Base-by-base conservation (phyloP, 1,284 basidiomycete genomes). In the Phellopilus nigrolimitatus region DNA sequence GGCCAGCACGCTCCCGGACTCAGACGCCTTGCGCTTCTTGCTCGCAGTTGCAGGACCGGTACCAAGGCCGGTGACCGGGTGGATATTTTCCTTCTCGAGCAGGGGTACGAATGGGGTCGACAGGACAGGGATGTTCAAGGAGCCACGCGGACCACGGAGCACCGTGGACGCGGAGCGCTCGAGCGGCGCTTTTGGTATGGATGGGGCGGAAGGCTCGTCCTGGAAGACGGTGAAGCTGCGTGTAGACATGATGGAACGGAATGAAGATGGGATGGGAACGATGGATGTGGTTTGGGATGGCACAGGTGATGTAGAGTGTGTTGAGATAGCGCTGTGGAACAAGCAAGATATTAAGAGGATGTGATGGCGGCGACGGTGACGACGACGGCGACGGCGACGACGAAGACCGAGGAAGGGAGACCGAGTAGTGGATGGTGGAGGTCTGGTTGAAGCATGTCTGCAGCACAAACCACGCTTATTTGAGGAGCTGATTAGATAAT, bases 1-100 rank as follows among this genome's bases (percentile, higher is more conserved):
- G 22, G 56, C 53, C 54, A 63, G 46, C 41, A 56, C 62, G 31
- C 47, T 50, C 42, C 63, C 56, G 13, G 71, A 66, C 40, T 64
- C 49, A 6, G 69, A 68, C 33, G 75, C 69, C 65, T 79, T 84
- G 40, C 79, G 75, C 61, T 82, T 85, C 71, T 83, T 87, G 31
- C 61, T 63, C 17, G 61, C 64, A 0, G 61, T 51, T 7, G 65
- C 58, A n/a, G 71, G 59, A 30, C 67, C 71, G 2, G 79, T 65
- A 34, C 75, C 78, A 56, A 77, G 73, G 8, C 86, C 86, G 4
- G 87, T 88, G 56, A 83, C 54, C 33, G 86, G 86, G 63, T 88
- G 73, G 42, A 82, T 69, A 62, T 89, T 89, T 66, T 89, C 86
- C 71, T 89, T 89, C 69, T 88, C 83, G 47, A 52, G 65, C 54